Percentiles rank a stretch among this genome's conserved stretches.
phyloP scores from a whole-genome alignment of 495 filamentous ascomycete species.

The Penicillium subrubescens region DNA sequence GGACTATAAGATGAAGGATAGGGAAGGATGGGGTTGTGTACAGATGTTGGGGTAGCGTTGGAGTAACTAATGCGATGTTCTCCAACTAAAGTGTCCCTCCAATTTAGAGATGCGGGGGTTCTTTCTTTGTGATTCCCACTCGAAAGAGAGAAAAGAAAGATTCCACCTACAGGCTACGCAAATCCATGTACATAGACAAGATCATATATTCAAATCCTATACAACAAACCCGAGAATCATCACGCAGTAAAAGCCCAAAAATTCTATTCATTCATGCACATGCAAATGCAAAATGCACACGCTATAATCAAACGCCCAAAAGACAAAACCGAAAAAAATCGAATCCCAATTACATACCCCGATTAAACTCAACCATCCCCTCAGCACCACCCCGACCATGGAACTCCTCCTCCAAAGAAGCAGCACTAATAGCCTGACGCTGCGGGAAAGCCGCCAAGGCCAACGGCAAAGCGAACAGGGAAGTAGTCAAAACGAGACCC shows the following conservation, averaged over 20 bases:
- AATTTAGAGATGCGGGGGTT: neutral
- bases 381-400: conserved; percentile 70
- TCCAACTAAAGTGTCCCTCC: neutral
- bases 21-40: neutral
- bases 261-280: conserved; percentile 6
- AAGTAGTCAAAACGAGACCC: conserved; percentile 77
- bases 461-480: conserved; percentile 75
- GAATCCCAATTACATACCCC: conserved; percentile 72
- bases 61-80: neutral
- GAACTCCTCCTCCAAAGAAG: conserved; percentile 80
- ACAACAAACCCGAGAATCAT: neutral
- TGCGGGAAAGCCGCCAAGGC: conserved; percentile 89
- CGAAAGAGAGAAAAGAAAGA: neutral
- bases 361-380: conserved; percentile 85
- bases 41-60: neutral
- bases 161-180: neutral
- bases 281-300: conserved; percentile 4
- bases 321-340: neutral
- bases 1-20: neutral
- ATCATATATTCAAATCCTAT: neutral
- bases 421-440: conserved; percentile 74
- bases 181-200: neutral
- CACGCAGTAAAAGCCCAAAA: neutral
- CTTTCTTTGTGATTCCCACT: neutral
- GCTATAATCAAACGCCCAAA: conserved; percentile 5